These are phyloP conservation scores for Acacia acuminata DNA, from an alignment of 306 rosid genomes.

Conservation along the genomic window DNA sequence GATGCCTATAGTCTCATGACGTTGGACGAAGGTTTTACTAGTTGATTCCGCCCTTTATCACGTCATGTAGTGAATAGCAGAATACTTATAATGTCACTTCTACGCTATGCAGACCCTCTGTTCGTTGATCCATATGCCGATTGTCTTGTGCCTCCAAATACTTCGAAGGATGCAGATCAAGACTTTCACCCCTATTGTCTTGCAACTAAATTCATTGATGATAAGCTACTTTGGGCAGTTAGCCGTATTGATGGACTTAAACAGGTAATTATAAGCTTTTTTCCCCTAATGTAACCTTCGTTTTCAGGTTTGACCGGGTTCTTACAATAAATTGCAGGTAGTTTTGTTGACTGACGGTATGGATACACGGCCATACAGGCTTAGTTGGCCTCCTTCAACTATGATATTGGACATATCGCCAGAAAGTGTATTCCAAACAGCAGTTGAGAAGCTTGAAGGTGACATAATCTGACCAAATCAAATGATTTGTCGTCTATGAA, in stretches of 20 bases:
- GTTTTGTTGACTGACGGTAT: slow-evolving; percentile 80
- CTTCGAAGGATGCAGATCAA: slow-evolving; percentile 47
- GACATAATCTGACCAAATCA: slow-evolving; percentile 38
- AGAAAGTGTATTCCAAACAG: slow-evolving; percentile 50
- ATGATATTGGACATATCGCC: slow-evolving; percentile 71
- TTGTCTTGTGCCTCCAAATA: slow-evolving; percentile 59
- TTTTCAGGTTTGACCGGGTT: slow-evolving; percentile 14
- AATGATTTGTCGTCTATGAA: background rate
- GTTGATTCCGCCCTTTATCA: background rate
- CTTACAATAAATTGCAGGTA: slow-evolving; percentile 50
- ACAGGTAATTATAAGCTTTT: slow-evolving; percentile 41
- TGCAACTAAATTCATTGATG: slow-evolving; percentile 76
- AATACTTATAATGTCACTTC: slow-evolving; percentile 31
- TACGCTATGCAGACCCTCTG: slow-evolving; percentile 66
- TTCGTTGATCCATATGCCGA: slow-evolving; percentile 79
- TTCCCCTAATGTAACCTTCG: background rate
- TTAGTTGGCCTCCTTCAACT: slow-evolving; percentile 68
- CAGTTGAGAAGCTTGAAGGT: slow-evolving; percentile 74
- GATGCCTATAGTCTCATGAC: background rate
- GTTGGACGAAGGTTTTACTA: background rate
- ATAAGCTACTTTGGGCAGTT: slow-evolving; percentile 53
- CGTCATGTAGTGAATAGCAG: slow-evolving; percentile 7
- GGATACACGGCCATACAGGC: slow-evolving; percentile 79
- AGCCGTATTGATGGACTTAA: slow-evolving; percentile 49
- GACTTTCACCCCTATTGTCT: slow-evolving; percentile 57